A percentile compares a stretch with the other conserved stretches of the same genome.
Evolutionary conservation across 768 basidiomycete genomes (phyloP).

Genomic region (Macrolepiota fuliginosa): DNA sequence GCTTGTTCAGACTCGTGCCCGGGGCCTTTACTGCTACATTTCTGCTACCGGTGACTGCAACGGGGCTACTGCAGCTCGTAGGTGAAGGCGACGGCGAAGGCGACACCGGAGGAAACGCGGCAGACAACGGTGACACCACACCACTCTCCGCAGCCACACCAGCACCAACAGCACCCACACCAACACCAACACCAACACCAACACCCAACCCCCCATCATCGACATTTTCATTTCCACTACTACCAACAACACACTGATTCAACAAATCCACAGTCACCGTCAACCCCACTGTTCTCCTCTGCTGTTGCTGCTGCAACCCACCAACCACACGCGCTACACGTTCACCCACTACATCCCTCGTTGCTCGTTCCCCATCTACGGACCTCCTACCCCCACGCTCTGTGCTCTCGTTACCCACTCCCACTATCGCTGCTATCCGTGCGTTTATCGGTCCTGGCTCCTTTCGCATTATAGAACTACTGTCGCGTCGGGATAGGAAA

Average conservation of each 20-base stretch:
- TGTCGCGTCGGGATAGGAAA: too few species aligned
- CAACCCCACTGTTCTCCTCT: neutral
- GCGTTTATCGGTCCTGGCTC: constrained; percentile 7
- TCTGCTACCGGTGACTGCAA: neutral
- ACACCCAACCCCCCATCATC: neutral
- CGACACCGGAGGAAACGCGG: neutral
- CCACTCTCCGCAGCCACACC: neutral
- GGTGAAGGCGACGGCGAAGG: constrained; percentile 1
- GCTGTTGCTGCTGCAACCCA: constrained; percentile 2
- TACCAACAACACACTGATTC: neutral
- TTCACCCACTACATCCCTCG: neutral
- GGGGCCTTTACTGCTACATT: neutral
- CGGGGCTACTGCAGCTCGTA: neutral
- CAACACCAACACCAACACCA: neutral
- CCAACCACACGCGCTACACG: constrained; percentile 6
- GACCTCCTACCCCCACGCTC: neutral
- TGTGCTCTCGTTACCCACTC: neutral
- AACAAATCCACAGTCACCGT: neutral
- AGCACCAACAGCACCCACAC: neutral
- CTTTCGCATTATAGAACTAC: neutral
- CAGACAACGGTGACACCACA: neutral
- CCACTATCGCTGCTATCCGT: constrained; percentile 9
- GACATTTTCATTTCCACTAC: constrained; percentile 3
- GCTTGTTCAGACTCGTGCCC: neutral
- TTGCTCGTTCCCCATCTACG: neutral